Base-by-base conservation (phyloP, 1,284 basidiomycete genomes). In the Tilletiaria anomala region DNA sequence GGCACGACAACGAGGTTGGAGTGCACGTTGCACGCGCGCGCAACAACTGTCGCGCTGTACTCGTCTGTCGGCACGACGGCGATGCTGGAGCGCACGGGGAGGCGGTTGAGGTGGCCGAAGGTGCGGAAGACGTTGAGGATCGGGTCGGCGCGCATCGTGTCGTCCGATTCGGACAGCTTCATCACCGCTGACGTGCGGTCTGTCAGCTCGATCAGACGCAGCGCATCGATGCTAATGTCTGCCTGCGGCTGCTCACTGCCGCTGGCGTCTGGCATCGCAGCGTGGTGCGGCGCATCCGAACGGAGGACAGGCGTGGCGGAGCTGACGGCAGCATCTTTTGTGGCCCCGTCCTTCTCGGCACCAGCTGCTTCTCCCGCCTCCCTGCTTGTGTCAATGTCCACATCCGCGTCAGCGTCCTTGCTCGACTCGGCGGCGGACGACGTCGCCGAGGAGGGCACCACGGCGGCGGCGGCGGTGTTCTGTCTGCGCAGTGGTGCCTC, bases 171-270 rank as follows among this genome's bases (percentile, higher is more conserved):
- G 39, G 83, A 78, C 1, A 82, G 82, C 58, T 78, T 79, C 69
- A 91, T 75, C 21, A 91, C 79, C 0, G 82, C 83, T 6, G 82
- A 86, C 1, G 84, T 83, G 49, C 87, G 79, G 40, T 80, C 79
- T 6, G 84, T 83, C 40, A 93, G 73, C 62, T 89, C 87, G 35
- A 61, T 52, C 3, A 60, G 49, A 15, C 58, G 52, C 19, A 61
- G 44, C 5, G 58, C 56, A 18, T 56, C 52, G 40, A 61, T 46
- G 29, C 44, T 50, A 35, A 58, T 53, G 37, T 50, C 42, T 17
- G 50, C 49, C 19, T 33, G 53, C 10, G 41, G 37, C 18, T 43
- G 49, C 5, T 35, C 37, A 1, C 47, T 43, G 5, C 40, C 39
- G 6, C 31, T 35, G 1, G 45, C 48, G 4, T 45, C 47, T 10